Conservation (phyloP, 257 asterid species). For the Hygrophila difformis region DNA sequence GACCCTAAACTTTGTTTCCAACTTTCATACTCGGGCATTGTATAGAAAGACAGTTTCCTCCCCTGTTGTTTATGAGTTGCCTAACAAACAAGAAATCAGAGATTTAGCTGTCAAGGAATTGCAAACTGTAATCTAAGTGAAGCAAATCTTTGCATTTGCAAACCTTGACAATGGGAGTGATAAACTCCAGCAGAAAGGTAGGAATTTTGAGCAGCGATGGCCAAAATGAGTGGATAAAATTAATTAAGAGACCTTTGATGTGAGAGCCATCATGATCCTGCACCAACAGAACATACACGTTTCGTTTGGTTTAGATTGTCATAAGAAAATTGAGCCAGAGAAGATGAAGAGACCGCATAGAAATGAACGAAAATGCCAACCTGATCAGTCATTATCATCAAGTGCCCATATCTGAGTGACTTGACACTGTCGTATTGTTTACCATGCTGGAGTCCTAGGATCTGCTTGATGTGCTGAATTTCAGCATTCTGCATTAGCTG, state of each 20-base stretch:
- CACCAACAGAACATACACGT: slow-evolving; percentile 12
- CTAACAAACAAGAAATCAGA: slow-evolving; percentile 24
- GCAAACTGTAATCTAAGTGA: too few species aligned
- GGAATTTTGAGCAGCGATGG: slow-evolving; percentile 85
- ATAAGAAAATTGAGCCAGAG: background rate
- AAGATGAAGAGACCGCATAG: slow-evolving; percentile 2
- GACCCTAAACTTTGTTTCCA: slow-evolving; percentile 66
- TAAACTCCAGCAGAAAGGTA: slow-evolving; percentile 76
- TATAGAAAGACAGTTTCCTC: slow-evolving; percentile 45
- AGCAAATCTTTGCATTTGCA: background rate
- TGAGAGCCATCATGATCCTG: slow-evolving; percentile 99
- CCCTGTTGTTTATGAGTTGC: slow-evolving; percentile 51
- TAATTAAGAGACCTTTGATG: slow-evolving; percentile 86
- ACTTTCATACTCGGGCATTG: slow-evolving; percentile 90
- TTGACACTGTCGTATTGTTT: slow-evolving; percentile 65
- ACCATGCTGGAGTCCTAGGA: slow-evolving; percentile 87
- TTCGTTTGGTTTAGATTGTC: background rate
- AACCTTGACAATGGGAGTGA: slow-evolving; percentile 96
- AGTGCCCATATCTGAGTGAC: slow-evolving; percentile 82
- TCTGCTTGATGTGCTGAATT: slow-evolving; percentile 71
- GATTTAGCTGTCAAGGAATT: too few species aligned
- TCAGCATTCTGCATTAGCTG: slow-evolving; percentile 83
- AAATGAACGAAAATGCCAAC: slow-evolving; percentile 21
- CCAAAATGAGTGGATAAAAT: slow-evolving; percentile 92
- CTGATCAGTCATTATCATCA: slow-evolving; percentile 99